A percentile compares a stretch with the other conserved stretches of the same genome.
These are phyloP conservation scores for Pharus latifolius DNA, from an alignment of 176 grass and related monocot genomes.

Conservation along the genomic window DNA sequence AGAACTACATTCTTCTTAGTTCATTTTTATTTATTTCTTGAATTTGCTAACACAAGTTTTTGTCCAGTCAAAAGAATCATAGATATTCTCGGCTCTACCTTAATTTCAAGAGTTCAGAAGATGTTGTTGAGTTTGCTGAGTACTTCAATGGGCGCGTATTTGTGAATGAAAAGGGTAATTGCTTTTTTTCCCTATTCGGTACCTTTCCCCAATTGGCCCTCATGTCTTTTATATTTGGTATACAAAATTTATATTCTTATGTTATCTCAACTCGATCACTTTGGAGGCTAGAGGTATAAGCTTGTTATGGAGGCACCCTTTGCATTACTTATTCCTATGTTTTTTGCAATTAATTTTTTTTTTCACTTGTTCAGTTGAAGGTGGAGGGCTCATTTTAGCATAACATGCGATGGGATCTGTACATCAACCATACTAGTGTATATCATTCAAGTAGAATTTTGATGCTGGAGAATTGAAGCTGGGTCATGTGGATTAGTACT, in stretches of 20 bases:
- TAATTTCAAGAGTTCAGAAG: conserved; percentile 68
- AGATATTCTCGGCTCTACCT: conserved; percentile 74
- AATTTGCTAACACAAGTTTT: conserved; percentile 1
- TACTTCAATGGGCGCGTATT: conserved; percentile 83
- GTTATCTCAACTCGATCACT: conserved; percentile 1
- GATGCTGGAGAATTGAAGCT: background rate
- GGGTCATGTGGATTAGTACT: background rate
- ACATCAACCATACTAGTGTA: background rate
- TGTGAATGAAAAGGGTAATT: conserved; percentile 95
- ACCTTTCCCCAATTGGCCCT: background rate
- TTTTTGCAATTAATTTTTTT: background rate
- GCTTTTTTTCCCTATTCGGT: background rate
- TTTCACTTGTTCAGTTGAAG: too few species aligned
- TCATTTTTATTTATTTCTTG: background rate
- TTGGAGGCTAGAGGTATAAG: background rate
- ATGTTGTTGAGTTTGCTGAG: conserved; percentile 90
- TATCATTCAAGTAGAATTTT: background rate
- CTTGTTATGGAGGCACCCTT: background rate
- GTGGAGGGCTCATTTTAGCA: background rate
- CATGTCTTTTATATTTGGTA: background rate
- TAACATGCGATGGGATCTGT: background rate
- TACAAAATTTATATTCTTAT: background rate
- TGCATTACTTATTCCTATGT: background rate
- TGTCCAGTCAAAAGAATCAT: conserved; percentile 72
- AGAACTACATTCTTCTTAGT: background rate